Conservation (phyloP, 805 yeast genomes). For the Isabelozyma heimii region DNA sequence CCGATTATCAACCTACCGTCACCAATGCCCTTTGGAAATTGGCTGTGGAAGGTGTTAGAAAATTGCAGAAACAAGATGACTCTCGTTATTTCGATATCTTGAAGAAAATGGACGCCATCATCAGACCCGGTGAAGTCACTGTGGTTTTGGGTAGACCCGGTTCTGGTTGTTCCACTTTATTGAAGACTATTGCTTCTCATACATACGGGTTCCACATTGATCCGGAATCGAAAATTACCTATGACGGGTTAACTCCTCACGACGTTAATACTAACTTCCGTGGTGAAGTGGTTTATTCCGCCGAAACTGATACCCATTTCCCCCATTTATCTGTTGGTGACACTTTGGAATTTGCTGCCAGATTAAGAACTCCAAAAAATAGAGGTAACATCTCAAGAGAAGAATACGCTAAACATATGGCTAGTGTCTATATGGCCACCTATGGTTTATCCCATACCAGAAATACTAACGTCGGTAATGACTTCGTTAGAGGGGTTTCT, state of each 20-base stretch:
- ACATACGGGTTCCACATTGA: slow-evolving; percentile 38
- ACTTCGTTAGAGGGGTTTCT: slow-evolving; percentile 68
- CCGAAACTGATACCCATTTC: slow-evolving; percentile 57
- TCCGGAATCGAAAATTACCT: slow-evolving; percentile 26
- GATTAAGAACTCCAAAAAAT: slow-evolving; percentile 44
- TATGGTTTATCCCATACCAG: slow-evolving; percentile 52
- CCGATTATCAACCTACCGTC: slow-evolving; percentile 64
- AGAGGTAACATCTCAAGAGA: slow-evolving; percentile 36
- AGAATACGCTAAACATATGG: slow-evolving; percentile 38
- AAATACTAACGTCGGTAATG: slow-evolving; percentile 62
- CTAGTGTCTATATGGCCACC: slow-evolving; percentile 42
- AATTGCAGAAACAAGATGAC: slow-evolving; percentile 16
- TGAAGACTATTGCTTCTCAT: slow-evolving; percentile 36
- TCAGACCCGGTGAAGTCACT: slow-evolving; percentile 38
- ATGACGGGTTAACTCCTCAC: slow-evolving; percentile 30
- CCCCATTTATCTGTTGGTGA: slow-evolving; percentile 56
- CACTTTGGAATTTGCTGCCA: slow-evolving; percentile 54
- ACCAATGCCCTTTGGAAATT: slow-evolving; percentile 37
- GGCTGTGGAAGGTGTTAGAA: slow-evolving; percentile 12
- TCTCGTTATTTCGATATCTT: slow-evolving; percentile 28
- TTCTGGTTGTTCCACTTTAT: slow-evolving; percentile 39
- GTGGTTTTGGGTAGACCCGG: slow-evolving; percentile 44
- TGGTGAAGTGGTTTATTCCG: slow-evolving; percentile 42
- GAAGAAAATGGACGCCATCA: slow-evolving; percentile 33
- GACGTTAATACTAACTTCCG: slow-evolving; percentile 29